phyloP scores from a whole-genome alignment of 495 filamentous ascomycete species.

The Penicillium robsamsonii region DNA sequence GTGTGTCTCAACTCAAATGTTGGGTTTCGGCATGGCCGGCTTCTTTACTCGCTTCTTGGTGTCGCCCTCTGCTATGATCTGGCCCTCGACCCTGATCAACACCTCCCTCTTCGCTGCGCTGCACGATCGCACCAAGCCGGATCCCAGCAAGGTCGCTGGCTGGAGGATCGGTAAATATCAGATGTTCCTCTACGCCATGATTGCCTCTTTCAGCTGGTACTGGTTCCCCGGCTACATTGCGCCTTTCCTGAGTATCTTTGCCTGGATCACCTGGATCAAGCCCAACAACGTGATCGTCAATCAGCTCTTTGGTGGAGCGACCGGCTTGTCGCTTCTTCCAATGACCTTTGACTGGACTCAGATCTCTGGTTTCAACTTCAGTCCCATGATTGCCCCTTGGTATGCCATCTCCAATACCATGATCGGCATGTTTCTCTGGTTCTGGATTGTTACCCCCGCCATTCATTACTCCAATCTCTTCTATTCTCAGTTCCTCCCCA shows the following conservation, averaged over 20 bases:
- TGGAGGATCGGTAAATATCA: slow-evolving; percentile 65
- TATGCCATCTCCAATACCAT: slow-evolving; percentile 61
- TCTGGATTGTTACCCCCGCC: slow-evolving; percentile 50
- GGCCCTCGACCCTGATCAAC: slow-evolving; percentile 64
- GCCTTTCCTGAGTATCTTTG: slow-evolving; percentile 47
- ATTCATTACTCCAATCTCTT: slow-evolving; percentile 53
- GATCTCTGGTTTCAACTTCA: slow-evolving; percentile 62
- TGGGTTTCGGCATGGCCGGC: slow-evolving; percentile 72
- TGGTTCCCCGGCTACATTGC: slow-evolving; percentile 55
- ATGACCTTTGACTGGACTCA: slow-evolving; percentile 71
- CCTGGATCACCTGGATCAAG: slow-evolving; percentile 51
- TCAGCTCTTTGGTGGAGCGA: slow-evolving; percentile 60
- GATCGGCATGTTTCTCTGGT: slow-evolving; percentile 54
- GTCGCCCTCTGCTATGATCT: slow-evolving; percentile 65
- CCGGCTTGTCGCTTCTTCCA: slow-evolving; percentile 58
- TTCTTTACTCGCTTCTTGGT: slow-evolving; percentile 66
- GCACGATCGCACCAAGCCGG: slow-evolving; percentile 60
- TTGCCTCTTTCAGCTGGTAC: slow-evolving; percentile 59
- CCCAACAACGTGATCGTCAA: slow-evolving; percentile 51
- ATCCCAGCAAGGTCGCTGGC: slow-evolving; percentile 57
- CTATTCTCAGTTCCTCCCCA: slow-evolving; percentile 54
- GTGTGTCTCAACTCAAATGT: slow-evolving; percentile 65
- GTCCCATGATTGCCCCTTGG: slow-evolving; percentile 67
- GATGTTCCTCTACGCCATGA: slow-evolving; percentile 61
- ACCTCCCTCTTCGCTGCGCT: slow-evolving; percentile 67